phyloP scores from a whole-genome alignment of 208 protist species.

The Vickermania ingenoplastis region DNA sequence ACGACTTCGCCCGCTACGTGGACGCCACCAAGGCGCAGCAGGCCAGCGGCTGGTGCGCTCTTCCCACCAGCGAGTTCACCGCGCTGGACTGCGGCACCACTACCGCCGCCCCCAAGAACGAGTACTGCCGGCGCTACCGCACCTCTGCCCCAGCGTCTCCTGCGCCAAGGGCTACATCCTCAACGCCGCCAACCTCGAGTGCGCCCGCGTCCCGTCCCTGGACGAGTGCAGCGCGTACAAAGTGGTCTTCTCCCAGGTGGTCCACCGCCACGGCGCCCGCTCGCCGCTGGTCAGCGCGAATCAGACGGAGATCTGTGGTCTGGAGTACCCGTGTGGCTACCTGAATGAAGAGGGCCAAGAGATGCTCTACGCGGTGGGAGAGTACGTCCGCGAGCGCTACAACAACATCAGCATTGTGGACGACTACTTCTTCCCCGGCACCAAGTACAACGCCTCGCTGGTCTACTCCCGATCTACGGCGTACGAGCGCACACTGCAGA shows the following conservation, averaged over 20 bases:
- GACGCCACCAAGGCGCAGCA: slow-evolving; percentile 26
- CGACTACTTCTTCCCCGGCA: slow-evolving; percentile 15
- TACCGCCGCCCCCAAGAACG: slow-evolving; percentile 2
- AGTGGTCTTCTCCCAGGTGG: slow-evolving; percentile 25
- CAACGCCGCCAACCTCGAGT: background rate
- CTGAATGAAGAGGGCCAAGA: slow-evolving; percentile 24
- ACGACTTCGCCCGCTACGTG: slow-evolving; percentile 39
- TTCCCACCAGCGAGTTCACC: slow-evolving; percentile 16
- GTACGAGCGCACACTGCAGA: slow-evolving; percentile 44
- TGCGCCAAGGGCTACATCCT: background rate
- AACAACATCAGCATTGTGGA: slow-evolving; percentile 11
- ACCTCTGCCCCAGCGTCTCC: background rate
- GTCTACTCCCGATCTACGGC: slow-evolving; percentile 47
- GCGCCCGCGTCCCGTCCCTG: slow-evolving; percentile 15
- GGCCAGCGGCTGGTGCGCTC: slow-evolving; percentile 15
- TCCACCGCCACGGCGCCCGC: slow-evolving; percentile 52
- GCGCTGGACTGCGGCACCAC: slow-evolving; percentile 22
- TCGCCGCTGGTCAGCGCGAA: slow-evolving; percentile 16
- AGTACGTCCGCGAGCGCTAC: slow-evolving; percentile 29
- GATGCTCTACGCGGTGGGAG: slow-evolving; percentile 29
- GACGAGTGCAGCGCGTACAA: too few species aligned
- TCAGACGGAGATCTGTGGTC: slow-evolving; percentile 28
- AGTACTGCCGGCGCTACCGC: background rate
- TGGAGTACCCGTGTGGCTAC: slow-evolving; percentile 27
- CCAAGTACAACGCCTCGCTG: slow-evolving; percentile 34